Evolutionary conservation across 345 rosid species (phyloP), one percentile per base, ranked within the genome.

Genomic region (Populus tremula): DNA sequence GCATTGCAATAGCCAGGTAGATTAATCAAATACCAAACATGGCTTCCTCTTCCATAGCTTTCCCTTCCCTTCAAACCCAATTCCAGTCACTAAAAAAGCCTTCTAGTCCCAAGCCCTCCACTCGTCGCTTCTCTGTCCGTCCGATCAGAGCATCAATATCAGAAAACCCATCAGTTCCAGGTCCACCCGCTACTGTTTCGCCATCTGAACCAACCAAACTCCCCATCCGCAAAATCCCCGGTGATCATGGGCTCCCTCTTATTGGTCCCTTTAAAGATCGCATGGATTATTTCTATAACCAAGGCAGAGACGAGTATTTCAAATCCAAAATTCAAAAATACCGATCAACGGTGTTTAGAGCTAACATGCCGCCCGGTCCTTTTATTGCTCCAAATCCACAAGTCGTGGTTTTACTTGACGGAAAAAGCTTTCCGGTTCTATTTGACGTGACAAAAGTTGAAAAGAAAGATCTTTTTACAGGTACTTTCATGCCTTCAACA

Each of bases 291-390:
- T 96, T 96, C 77, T 90, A 93, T 80, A 86, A 86, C 76, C 92
- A 87, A 71, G 94, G 96, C 3, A 77, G 88, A 9, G 92, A 89
- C 1, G 96, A 91, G 75, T 96, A 71, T 81, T 96, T 96, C 83
- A 90, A 88, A 77, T 90, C 92, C 0, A 85, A 87, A 39, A 71
- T 83, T 56, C 88, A 88, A 16, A 92, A 89, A 79, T 83, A 96
- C 82, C 69, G 85, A n/a, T 96, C 99, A 0, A 93, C 98, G 0
- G 92, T 96, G 21, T 88, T 81, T 43, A 81, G 91, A 41, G 82
- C 86, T 65, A 95, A 95, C 82, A 89, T 95, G 88, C 98, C 98
- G 14, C 96, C 99, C 0, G 99, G 99, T 3, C 93, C 94, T 14
- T 84, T 81, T 78, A 90, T 96, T 41, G 78, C 97, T 50, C 67